Evolutionary conservation across 2,329 filamentous ascomycete species (phyloP), one percentile per base, ranked within the genome.

Genomic region (Monosporascus sp.): DNA sequence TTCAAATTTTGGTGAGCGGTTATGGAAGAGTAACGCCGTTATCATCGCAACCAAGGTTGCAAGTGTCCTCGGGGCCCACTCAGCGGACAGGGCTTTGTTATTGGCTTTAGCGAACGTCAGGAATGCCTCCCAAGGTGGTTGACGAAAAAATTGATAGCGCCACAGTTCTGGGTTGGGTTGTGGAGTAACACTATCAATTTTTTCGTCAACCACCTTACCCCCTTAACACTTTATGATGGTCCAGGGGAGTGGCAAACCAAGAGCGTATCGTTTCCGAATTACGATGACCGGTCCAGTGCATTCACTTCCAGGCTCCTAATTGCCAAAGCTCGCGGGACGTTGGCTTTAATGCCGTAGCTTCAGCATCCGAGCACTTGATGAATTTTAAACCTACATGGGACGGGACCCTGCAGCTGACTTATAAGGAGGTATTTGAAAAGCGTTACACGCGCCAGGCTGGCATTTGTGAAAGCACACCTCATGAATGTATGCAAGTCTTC

Each of bases 1-100:
- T 20, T 55, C 53, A 5, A 52, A 53, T 48, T 48, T 55, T 37
- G 38, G 53, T 7, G 51, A 55, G 9, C 49, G 44, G 19, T 27
- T 41, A 17, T 55, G 53, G 53, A 55, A 55, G 38, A 16, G 6
- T 3, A 38, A 22, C 22, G 41, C 16, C 16, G 45, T 50, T 19
- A 45, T 31, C 7, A 14, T 47, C n/a, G 48, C 48, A 14, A 31
- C 48, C 19, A 5, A 38, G 27, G 52, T 48, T 14, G 22, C 31
- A 16, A 43, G 9, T 14, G n/a, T 38, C 19, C 14, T 37, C 26
- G 24, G 40, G 35, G 37, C 31, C 4, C 20, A 41, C 14, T 37
- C 20, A 4, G 22, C 50, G 22, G 20, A 20, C 17, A 41, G 38
- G 19, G 20, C 31, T 17, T 50, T 52, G n/a, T 38, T 52, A 22